Evolutionary conservation across 495 filamentous ascomycete genomes (phyloP), one percentile per base, ranked within the genome.

Genomic region (Podospora pseudocomata): DNA sequence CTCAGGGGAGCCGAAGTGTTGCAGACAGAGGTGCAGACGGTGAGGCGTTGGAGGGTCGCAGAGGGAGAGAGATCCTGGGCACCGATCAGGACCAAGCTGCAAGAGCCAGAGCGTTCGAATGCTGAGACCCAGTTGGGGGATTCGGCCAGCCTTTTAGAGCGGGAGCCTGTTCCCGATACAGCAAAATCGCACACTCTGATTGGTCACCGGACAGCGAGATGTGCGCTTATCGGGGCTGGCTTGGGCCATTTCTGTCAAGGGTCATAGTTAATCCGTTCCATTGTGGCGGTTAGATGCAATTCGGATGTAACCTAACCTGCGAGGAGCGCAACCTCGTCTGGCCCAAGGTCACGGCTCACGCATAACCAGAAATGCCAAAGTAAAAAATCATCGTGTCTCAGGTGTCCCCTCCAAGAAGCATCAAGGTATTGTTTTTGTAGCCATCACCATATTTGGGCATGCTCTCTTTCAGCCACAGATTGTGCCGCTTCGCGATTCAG

Each of bases 1-100:
- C 68, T 67, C 65, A 65, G 68, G 60, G 55, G 65, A 34, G 65
- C 20, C 27, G 58, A 60, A 63, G 67, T 69, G 67, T 69, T 70
- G 68, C 69, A 72, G 70, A 67, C 19, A 32, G 27, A 55, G 70
- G 63, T 63, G 67, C 67, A 69, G 67, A 57, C 64, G 59, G 63
- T 44, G 70, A 70, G 70, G 69, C 67, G 67, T 71, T 58, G 69
- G 68, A 70, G 44, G 60, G 71, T 64, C 59, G 68, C 67, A 65
- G 28, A 65, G 56, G 9, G 66, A 61, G 23, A 34, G 54, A 55
- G 59, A 72, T 72, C 70, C 67, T 70, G 67, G 67, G 70, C 70
- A 66, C 63, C 68, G 71, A 73, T 73, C 71, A 68, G 70, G 69
- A 49, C 39, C 71, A 67, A 56, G 49, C 9, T 15, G 39, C 59